phyloP scores from a whole-genome alignment of 371 early-diverging fungal species.

The Rhizopus arrhizus region DNA sequence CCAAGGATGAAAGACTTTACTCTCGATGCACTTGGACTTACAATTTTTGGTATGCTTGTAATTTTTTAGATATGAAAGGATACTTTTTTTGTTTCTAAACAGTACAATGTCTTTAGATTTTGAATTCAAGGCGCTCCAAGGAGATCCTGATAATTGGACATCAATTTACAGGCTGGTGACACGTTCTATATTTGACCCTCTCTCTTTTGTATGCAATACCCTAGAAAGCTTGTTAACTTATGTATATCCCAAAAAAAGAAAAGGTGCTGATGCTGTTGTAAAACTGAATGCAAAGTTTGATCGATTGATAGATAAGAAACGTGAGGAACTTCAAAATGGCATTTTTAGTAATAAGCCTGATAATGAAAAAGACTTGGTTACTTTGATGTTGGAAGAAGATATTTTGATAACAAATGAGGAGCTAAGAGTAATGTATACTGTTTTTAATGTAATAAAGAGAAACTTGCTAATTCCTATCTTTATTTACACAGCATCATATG shows the following conservation, averaged over 20 bases:
- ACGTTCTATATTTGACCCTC: conserved; percentile 21
- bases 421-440: not conserved
- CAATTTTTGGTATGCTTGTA: conserved; percentile 25
- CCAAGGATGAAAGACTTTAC: conserved; percentile 25
- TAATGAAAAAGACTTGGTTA: conserved; percentile 25
- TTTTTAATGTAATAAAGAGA: not conserved
- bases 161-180: conserved; percentile 23
- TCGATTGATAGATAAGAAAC: conserved; percentile 13
- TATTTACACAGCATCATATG: conserved; percentile 17
- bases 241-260: conserved; percentile 28
- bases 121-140: conserved; percentile 32
- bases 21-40: conserved; percentile 32
- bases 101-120: conserved; percentile 16
- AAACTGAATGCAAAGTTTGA: conserved; percentile 22
- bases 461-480: not conserved
- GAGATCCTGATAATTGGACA: conserved; percentile 34
- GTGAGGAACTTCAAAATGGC: not conserved
- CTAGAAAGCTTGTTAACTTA: conserved; percentile 15
- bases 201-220: conserved; percentile 9
- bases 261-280: not conserved
- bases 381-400: conserved; percentile 25
- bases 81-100: not conserved
- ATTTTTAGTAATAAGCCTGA: conserved; percentile 11
- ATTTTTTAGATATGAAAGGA: not conserved
- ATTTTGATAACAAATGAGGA: conserved; percentile 12